Conservation (phyloP, 1,284 basidiomycete species). For the Leccinum pallidistipes region DNA sequence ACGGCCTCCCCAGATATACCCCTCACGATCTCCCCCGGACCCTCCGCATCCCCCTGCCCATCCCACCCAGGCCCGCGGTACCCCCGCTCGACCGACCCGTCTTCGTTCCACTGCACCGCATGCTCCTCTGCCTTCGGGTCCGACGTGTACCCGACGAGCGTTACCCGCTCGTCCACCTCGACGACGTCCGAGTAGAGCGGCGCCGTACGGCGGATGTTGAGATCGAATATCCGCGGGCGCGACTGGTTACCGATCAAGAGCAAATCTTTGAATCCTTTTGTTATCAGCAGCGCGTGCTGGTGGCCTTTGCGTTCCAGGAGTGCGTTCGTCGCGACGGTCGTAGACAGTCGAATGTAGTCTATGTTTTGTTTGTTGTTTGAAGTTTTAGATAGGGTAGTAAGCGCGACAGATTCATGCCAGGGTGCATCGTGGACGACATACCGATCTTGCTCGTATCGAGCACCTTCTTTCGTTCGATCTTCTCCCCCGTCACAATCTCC, state of each 20-base stretch:
- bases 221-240: constrained; percentile 86
- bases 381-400: neutral
- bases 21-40: constrained; percentile 74
- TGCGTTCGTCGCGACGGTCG: constrained; percentile 96
- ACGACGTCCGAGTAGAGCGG: constrained; percentile 82
- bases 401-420: neutral
- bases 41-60: constrained; percentile 62
- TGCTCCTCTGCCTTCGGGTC: constrained; percentile 82
- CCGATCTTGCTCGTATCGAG: constrained; percentile 85
- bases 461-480: constrained; percentile 63
- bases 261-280: constrained; percentile 90
- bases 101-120: constrained; percentile 70
- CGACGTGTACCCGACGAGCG: constrained; percentile 89
- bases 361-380: neutral
- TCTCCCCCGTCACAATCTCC: constrained; percentile 70
- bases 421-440: constrained; percentile 28
- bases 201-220: constrained; percentile 78
- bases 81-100: constrained; percentile 64
- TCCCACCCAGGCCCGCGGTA: constrained; percentile 80
- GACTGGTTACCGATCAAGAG: constrained; percentile 93
- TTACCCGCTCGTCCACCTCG: constrained; percentile 94
- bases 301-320: constrained; percentile 93
- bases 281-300: constrained; percentile 89
- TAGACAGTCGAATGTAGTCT: constrained; percentile 93
- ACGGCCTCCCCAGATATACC: constrained; percentile 94